Conservation (phyloP, 106 monocot genomes). For the Dioscorea dumetorum region DNA sequence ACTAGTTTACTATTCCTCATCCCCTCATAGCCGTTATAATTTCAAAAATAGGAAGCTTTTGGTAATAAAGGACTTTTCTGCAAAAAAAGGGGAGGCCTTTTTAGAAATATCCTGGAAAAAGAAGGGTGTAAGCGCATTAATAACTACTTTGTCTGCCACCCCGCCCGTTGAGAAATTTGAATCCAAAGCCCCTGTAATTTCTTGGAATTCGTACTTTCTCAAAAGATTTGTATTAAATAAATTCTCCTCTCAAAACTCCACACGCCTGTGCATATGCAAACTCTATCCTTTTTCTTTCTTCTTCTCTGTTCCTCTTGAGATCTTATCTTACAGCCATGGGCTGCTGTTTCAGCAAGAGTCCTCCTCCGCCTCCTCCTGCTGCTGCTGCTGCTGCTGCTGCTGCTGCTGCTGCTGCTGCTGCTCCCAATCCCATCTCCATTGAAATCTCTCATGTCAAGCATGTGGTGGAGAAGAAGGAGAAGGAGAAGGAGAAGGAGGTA, state of each 20-base stretch:
- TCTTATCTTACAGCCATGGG: not conserved
- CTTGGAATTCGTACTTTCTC: not conserved
- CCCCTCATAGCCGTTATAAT: slow-evolving; percentile 2
- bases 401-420: no score
- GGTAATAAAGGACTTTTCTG: no score
- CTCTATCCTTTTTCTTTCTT: not conserved
- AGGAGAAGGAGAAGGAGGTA: slow-evolving; percentile 17
- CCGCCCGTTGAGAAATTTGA: not conserved
- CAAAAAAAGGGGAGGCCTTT: not conserved
- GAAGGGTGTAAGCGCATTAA: not conserved
- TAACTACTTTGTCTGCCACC: not conserved
- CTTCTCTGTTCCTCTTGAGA: not conserved
- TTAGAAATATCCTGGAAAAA: not conserved
- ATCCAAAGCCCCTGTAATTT: not conserved
- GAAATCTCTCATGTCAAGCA: not conserved
- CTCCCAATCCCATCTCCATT: not conserved
- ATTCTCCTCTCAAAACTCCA: not conserved
- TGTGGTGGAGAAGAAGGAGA: not conserved
- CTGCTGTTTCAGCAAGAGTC: slow-evolving; percentile 5
- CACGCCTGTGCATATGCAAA: not conserved
- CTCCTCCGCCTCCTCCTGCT: not conserved
- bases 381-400: no score
- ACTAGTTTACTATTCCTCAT: no score
- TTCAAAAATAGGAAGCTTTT: not conserved
- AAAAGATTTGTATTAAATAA: not conserved